These are phyloP conservation scores for Aphanoascus verrucosus DNA, from an alignment of 2,329 filamentous ascomycete species.

Conservation along the genomic window DNA sequence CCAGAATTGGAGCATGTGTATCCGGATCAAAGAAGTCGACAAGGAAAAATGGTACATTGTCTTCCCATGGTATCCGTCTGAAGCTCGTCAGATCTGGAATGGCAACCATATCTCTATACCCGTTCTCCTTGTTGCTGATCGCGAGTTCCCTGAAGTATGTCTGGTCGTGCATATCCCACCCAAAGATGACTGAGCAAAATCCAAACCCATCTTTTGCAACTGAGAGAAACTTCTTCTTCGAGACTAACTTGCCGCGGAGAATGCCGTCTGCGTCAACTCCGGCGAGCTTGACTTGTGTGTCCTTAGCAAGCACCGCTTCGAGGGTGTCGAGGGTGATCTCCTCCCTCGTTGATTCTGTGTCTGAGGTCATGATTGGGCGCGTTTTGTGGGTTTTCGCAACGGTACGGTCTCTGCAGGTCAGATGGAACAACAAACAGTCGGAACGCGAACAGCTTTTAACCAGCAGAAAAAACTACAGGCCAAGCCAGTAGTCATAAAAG, in stretches of 20 bases:
- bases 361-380: background rate
- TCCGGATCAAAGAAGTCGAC: constrained; percentile 77
- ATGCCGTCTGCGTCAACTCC: constrained; percentile 81
- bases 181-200: constrained; percentile 89
- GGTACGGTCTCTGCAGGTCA: background rate
- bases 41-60: constrained; percentile 74
- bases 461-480: background rate
- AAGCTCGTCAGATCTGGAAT: constrained; percentile 68
- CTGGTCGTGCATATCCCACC: constrained; percentile 94
- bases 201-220: constrained; percentile 73
- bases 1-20: constrained; percentile 57
- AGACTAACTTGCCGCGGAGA: constrained; percentile 79
- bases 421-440: no score
- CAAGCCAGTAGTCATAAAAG: background rate
- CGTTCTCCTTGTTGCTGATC: constrained; percentile 83
- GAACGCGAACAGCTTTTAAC: background rate
- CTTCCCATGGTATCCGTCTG: constrained; percentile 82
- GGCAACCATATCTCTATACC: constrained; percentile 76
- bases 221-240: constrained; percentile 84
- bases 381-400: background rate
- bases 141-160: constrained; percentile 77
- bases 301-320: constrained; percentile 55
- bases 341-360: background rate
- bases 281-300: constrained; percentile 74
- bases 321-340: constrained; percentile 50